Evolutionary conservation across 441 rosid genomes (phyloP).

Genomic region (Euphorbia schlechtendalii): DNA sequence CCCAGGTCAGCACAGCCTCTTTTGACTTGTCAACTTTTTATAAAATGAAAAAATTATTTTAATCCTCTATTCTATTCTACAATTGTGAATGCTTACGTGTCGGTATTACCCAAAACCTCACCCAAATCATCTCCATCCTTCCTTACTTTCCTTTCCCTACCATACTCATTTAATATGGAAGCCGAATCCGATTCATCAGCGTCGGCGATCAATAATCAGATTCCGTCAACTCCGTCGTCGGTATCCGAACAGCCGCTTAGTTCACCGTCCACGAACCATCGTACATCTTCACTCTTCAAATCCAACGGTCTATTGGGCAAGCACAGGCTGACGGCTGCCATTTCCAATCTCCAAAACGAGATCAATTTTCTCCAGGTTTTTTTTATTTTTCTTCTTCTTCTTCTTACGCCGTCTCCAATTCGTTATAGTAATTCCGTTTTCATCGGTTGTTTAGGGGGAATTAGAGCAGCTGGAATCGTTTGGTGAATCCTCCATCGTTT

Average conservation of each 20-base stretch:
- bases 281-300: not conserved
- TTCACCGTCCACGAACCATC: not conserved
- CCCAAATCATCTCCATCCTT: too few species aligned
- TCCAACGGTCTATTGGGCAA: conserved; percentile 5
- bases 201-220: not conserved
- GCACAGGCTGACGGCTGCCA: conserved; percentile 19
- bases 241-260: not conserved
- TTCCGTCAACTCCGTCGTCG: not conserved
- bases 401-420: not conserved
- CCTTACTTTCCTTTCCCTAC: not conserved
- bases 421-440: not conserved
- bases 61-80: too few species aligned
- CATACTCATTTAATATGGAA: too few species aligned
- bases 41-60: too few species aligned
- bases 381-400: not conserved
- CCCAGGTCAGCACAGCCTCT: too few species aligned
- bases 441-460: conserved; percentile 14
- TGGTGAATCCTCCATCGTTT: conserved; percentile 24
- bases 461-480: conserved; percentile 22
- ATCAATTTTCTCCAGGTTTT: conserved; percentile 20
- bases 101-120: too few species aligned
- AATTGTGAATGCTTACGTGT: too few species aligned
- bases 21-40: too few species aligned
- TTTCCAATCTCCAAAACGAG: conserved; percentile 17
- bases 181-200: conserved; percentile 1